These are phyloP conservation scores for Rutidosis leptorrhynchoides DNA, from an alignment of 129 eudicot genomes.

Conservation along the genomic window DNA sequence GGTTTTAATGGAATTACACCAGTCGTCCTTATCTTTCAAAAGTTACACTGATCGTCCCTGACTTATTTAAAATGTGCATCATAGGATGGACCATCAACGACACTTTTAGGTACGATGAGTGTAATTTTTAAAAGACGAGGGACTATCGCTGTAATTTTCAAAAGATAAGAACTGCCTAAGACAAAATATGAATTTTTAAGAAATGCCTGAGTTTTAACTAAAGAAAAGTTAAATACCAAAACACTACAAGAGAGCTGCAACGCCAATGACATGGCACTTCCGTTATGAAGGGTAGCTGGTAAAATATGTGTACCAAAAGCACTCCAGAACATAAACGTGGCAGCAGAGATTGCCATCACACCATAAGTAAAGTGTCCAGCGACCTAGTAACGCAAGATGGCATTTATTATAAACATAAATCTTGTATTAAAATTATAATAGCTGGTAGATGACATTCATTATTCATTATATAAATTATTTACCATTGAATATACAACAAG, in stretches of 20 bases:
- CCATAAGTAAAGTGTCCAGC: conserved; percentile 99
- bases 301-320: conserved; percentile 70
- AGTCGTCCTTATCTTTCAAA: too few species aligned
- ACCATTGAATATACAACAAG: background rate
- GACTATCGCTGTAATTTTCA: too few species aligned
- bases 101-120: too few species aligned
- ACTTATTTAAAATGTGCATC: too few species aligned
- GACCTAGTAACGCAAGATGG: conserved; percentile 41
- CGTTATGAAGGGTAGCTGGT: conserved; percentile 69
- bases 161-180: too few species aligned
- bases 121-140: too few species aligned
- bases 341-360: conserved; percentile 96
- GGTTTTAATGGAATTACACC: too few species aligned
- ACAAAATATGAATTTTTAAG: too few species aligned
- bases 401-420: background rate
- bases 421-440: background rate
- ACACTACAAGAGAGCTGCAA: conserved; percentile 99
- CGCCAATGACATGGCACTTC: conserved; percentile 83
- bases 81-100: too few species aligned
- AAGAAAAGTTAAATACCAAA: conserved; percentile 49
- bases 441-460: background rate
- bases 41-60: too few species aligned
- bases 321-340: conserved; percentile 94
- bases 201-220: background rate
- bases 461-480: background rate